Base-by-base conservation (phyloP, 2,329 filamentous ascomycete genomes). In the Penicillium olsonii region DNA sequence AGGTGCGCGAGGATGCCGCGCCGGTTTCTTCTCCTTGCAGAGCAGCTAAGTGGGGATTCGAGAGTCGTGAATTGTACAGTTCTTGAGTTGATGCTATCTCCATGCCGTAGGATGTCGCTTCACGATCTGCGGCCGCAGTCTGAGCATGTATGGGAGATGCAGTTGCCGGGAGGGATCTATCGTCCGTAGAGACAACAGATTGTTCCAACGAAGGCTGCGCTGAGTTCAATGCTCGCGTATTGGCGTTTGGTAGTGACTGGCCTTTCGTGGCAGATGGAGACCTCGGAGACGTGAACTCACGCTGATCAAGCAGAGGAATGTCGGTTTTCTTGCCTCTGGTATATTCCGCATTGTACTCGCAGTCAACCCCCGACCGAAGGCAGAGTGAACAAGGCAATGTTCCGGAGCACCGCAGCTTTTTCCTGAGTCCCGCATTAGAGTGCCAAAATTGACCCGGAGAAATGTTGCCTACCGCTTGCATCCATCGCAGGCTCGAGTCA, bases 281-380 rank as follows among this genome's bases (percentile, higher is more conserved):
- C 31, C 31, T 43, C 37, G 31, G 41, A 34, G 15, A n/a, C 9
- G 27, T n/a, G 48, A 53, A 37, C 49, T 58, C 39, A 9, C 22
- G 37, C 43, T 34, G 42, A 22, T 70, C 60, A 46, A 69, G 57
- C 31, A 77, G 65, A 24, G 71, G 57, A 39, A 58, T 53, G 7
- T 38, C 68, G 7, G 76, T 75, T 27, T 75, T 50, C 53, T 75
- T 66, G 4, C 76, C 76, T 52, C 78, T 66, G 15, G 72, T 75
- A 55, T 82, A 81, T 0, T 71, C 69, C 17, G 78, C 77, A 19
- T 75, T 74, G 55, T 78, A 82, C 15, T 76, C 75, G 62, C 79
- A 82, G 12, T 54, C 53, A 6, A 59, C 54, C 20, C 59, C 63
- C 15, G 64, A 61, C 27, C 55, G 51, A 29, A 55, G 56, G 52